phyloP scores from a whole-genome alignment of 352 stramenopile genomes.

The Phytophthora hibernalis region DNA sequence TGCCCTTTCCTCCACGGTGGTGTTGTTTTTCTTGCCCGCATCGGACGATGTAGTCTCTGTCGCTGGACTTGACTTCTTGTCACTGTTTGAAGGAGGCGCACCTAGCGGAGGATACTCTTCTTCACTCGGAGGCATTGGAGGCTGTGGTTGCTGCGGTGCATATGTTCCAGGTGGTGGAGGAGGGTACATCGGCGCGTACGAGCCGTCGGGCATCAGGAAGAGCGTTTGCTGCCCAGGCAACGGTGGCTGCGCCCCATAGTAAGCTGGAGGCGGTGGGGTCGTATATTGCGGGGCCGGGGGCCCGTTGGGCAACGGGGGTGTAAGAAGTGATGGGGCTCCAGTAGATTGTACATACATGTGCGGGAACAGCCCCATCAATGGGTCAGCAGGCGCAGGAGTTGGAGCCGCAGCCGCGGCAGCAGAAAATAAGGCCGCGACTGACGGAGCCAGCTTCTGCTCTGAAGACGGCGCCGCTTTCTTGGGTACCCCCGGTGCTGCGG shows the following conservation, averaged over 20 bases:
- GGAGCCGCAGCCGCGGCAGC: conserved; percentile 26
- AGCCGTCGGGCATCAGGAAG: conserved; percentile 43
- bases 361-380: conserved; percentile 59
- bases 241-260: conserved; percentile 30
- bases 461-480: conserved; percentile 1
- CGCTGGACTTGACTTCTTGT: conserved; percentile 18
- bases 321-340: conserved; percentile 31
- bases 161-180: conserved; percentile 18
- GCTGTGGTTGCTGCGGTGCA: conserved; percentile 13
- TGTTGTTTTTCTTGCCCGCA: conserved; percentile 27
- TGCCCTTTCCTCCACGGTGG: conserved; percentile 22
- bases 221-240: conserved; percentile 36
- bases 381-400: conserved; percentile 19
- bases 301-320: conserved; percentile 36
- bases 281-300: conserved; percentile 24
- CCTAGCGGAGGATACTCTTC: conserved; percentile 44
- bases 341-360: conserved; percentile 51
- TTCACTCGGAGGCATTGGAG: conserved; percentile 26
- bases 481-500: conserved; percentile 12
- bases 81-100: conserved; percentile 12
- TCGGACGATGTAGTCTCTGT: conserved; percentile 9
- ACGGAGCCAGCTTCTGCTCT: conserved; percentile 40
- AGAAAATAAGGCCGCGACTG: conserved; percentile 57
- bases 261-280: conserved; percentile 21
- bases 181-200: conserved; percentile 41